These are phyloP conservation scores for Melaleuca alternifolia DNA, from an alignment of 345 rosid genomes.

Conservation along the genomic window DNA sequence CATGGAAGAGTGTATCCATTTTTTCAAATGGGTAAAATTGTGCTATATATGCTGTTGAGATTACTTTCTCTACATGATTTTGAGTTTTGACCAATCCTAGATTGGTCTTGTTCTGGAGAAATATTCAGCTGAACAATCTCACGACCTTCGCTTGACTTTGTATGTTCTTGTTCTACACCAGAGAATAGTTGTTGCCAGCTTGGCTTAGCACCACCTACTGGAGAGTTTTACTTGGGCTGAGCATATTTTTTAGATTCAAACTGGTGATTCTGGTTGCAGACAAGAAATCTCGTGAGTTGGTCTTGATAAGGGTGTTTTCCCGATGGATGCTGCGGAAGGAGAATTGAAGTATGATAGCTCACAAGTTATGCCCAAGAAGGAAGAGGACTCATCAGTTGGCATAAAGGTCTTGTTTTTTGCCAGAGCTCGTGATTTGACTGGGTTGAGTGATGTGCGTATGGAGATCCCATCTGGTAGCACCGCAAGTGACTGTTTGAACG, in stretches of 20 bases:
- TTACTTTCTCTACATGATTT: not conserved
- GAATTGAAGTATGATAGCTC: conserved; percentile 1
- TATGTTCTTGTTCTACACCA: not conserved
- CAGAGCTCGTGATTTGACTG: conserved; percentile 74
- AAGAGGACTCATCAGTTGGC: conserved; percentile 19
- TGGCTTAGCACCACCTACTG: not conserved
- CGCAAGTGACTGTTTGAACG: conserved; percentile 47
- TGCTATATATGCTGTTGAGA: not conserved
- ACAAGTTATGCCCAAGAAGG: not conserved
- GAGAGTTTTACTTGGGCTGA: not conserved
- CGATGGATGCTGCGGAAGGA: conserved; percentile 12
- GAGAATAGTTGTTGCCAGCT: not conserved
- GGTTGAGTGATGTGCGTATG: conserved; percentile 37
- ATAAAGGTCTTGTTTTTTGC: conserved; percentile 80
- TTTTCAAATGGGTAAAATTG: not conserved
- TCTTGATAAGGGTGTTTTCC: not conserved
- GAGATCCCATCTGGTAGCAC: conserved; percentile 61
- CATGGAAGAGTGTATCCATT: not conserved
- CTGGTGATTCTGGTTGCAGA: not conserved
- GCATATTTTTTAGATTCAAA: not conserved
- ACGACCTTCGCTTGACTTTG: not conserved
- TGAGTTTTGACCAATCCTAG: not conserved
- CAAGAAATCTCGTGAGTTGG: not conserved
- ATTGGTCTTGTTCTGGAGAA: not conserved
- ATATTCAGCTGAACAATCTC: not conserved